Conservation (phyloP, 2,329 filamentous ascomycete species). For the Epichloe hybrida region DNA sequence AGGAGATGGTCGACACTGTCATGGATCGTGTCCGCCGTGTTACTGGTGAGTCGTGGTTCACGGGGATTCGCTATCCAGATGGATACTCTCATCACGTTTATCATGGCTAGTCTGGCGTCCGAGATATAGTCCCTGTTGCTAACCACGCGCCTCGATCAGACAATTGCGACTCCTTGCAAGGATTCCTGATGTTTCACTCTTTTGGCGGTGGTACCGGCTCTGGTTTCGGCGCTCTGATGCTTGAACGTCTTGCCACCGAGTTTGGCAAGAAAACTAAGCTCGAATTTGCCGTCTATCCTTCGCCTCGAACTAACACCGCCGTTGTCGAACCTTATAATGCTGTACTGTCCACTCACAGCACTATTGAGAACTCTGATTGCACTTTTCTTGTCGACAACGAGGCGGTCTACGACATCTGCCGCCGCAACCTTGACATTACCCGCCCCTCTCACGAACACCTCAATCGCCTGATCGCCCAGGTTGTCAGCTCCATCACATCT, state of each 20-base stretch:
- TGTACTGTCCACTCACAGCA: conserved; percentile 60
- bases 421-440: conserved; percentile 55
- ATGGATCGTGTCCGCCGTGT: conserved; percentile 58
- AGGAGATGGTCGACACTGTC: conserved; percentile 60
- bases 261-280: conserved; percentile 69
- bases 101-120: background rate
- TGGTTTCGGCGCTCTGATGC: conserved; percentile 57
- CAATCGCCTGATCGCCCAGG: conserved; percentile 60
- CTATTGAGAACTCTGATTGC: conserved; percentile 65
- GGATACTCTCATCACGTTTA: background rate
- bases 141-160: conserved; percentile 28
- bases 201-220: conserved; percentile 62
- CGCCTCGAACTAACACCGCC: conserved; percentile 54
- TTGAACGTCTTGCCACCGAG: conserved; percentile 60
- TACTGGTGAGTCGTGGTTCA: conserved; percentile 36
- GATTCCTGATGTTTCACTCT: conserved; percentile 63
- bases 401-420: conserved; percentile 64
- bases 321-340: conserved; percentile 66
- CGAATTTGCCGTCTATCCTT: conserved; percentile 60
- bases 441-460: conserved; percentile 58
- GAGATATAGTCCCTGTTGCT: conserved; percentile 5
- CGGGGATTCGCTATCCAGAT: background rate
- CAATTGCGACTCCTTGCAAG: conserved; percentile 60
- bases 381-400: conserved; percentile 68
- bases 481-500: conserved; percentile 62